Conservation (phyloP, 192 early-diverging fungal species). For the Linnemannia hyalina region DNA sequence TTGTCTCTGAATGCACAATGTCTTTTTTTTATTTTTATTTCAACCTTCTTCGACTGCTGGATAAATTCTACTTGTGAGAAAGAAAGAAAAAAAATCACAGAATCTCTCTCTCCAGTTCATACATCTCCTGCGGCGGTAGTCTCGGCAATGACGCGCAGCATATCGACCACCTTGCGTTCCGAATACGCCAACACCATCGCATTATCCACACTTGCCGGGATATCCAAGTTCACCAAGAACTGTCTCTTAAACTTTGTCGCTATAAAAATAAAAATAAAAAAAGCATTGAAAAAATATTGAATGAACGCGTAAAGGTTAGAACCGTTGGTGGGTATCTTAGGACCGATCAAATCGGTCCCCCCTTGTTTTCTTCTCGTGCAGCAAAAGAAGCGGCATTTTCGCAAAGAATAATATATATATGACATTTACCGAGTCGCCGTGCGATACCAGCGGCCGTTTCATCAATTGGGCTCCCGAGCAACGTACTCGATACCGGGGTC, state of each 20-base stretch:
- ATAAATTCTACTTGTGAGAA: no score
- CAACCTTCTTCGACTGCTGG: no score
- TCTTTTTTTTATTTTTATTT: no score
- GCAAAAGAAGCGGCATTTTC: neutral
- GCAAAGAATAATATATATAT: neutral
- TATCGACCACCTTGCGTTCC: conserved; percentile 39
- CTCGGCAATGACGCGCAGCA: conserved; percentile 16
- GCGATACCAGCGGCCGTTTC: conserved; percentile 38
- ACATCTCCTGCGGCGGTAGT: neutral
- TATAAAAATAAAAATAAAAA: neutral
- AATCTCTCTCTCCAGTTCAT: neutral
- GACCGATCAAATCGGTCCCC: no score
- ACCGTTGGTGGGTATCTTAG: neutral
- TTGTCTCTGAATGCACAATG: no score
- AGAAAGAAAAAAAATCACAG: no score
- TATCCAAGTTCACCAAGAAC: conserved; percentile 42
- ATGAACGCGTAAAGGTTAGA: neutral
- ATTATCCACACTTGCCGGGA: conserved; percentile 31
- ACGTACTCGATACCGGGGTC: conserved; percentile 26
- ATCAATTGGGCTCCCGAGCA: conserved; percentile 33
- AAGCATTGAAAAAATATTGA: no score
- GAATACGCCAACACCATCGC: conserved; percentile 38
- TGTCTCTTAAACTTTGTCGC: conserved; percentile 40
- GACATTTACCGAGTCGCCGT: conserved; percentile 34
- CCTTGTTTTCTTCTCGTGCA: neutral